Conservation (phyloP, 2,329 filamentous ascomycete genomes). For the Arthrobotrys conoides region DNA sequence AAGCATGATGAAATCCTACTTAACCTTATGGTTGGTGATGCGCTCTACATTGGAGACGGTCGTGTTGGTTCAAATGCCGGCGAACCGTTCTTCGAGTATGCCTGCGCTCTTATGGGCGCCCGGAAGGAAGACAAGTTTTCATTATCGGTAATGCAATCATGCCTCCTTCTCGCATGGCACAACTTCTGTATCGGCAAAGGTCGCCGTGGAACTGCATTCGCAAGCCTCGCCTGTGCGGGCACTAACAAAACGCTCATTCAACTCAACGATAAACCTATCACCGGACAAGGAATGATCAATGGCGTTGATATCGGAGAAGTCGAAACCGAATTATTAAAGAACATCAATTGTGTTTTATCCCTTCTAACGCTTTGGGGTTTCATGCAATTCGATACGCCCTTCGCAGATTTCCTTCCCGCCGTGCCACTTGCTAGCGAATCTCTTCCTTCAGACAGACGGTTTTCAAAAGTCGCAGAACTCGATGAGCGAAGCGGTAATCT, state of each 20-base stretch:
- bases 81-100: slow-evolving; percentile 60
- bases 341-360: slow-evolving; percentile 59
- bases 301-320: slow-evolving; percentile 61
- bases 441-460: slow-evolving; percentile 46
- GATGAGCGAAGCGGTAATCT: slow-evolving; percentile 57
- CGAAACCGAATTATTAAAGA: slow-evolving; percentile 60
- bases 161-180: slow-evolving; percentile 60
- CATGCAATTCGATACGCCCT: slow-evolving; percentile 62
- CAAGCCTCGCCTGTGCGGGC: slow-evolving; percentile 48
- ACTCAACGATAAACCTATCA: slow-evolving; percentile 59
- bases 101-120: slow-evolving; percentile 50
- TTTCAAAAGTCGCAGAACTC: slow-evolving; percentile 50
- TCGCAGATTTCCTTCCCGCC: slow-evolving; percentile 59
- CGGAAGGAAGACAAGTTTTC: slow-evolving; percentile 52
- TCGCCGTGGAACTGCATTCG: slow-evolving; percentile 58
- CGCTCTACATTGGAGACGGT: slow-evolving; percentile 60
- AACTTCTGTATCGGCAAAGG: slow-evolving; percentile 59
- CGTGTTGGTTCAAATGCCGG: slow-evolving; percentile 54
- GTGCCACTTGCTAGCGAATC: slow-evolving; percentile 49
- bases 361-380: slow-evolving; percentile 59
- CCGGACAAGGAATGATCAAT: slow-evolving; percentile 59
- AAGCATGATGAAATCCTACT: slow-evolving; percentile 61
- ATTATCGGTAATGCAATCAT: slow-evolving; percentile 56
- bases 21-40: slow-evolving; percentile 60
- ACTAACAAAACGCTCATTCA: slow-evolving; percentile 50